Evolutionary conservation across 1,284 basidiomycete species (phyloP).

Genomic region (Amylostereum areolatum): DNA sequence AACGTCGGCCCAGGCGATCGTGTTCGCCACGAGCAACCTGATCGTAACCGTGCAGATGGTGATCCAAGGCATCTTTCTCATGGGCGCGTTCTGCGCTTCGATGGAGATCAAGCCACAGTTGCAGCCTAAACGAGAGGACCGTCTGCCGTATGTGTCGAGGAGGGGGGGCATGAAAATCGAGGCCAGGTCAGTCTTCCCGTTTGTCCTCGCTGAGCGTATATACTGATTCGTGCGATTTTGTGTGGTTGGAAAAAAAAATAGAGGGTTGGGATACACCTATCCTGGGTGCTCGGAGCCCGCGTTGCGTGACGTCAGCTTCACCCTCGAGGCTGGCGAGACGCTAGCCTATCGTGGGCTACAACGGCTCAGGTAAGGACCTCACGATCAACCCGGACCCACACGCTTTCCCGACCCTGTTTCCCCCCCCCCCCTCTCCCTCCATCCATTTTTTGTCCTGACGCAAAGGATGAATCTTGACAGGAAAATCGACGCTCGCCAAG

Average conservation of each 20-base stretch:
- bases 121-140: slow-evolving; percentile 48
- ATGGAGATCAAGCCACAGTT: slow-evolving; percentile 63
- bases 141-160: slow-evolving; percentile 38
- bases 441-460: slow-evolving; percentile 9
- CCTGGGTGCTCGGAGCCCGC: slow-evolving; percentile 63
- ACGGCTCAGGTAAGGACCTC: slow-evolving; percentile 55
- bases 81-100: slow-evolving; percentile 76
- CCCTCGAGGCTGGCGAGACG: slow-evolving; percentile 65
- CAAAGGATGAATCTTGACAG: slow-evolving; percentile 26
- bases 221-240: slow-evolving; percentile 34
- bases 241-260: slow-evolving; percentile 10
- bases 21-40: slow-evolving; percentile 56
- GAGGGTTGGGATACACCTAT: slow-evolving; percentile 49
- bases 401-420: slow-evolving; percentile 8
- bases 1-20: slow-evolving; percentile 64
- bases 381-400: slow-evolving; percentile 14
- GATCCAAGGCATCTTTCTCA: slow-evolving; percentile 75
- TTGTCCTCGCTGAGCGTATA: background rate
- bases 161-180: slow-evolving; percentile 62
- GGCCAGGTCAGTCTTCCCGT: slow-evolving; percentile 42
- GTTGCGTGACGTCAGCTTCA: slow-evolving; percentile 62
- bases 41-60: slow-evolving; percentile 58
- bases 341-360: slow-evolving; percentile 82
- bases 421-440: background rate
- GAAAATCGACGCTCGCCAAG: slow-evolving; percentile 79